These are phyloP conservation scores for Fraxinus quadrangulata DNA, from an alignment of 257 asterid genomes.

Conservation along the genomic window DNA sequence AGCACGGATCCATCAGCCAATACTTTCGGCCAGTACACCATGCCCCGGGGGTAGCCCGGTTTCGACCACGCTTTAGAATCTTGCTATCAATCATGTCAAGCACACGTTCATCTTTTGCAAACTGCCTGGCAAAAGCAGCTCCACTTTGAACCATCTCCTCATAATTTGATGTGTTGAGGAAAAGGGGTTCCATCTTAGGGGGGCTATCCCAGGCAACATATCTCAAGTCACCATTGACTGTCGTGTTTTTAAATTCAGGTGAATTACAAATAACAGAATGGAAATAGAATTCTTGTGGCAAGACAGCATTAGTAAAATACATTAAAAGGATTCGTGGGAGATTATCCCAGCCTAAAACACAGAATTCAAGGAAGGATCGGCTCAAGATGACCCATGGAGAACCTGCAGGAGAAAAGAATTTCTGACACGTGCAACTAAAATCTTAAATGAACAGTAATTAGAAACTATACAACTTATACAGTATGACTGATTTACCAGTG, in stretches of 20 bases:
- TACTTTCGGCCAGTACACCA: slow-evolving; percentile 78
- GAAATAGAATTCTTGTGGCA: slow-evolving; percentile 91
- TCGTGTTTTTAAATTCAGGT: slow-evolving; percentile 71
- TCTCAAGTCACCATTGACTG: slow-evolving; percentile 83
- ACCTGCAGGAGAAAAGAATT: slow-evolving; percentile 49
- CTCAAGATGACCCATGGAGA: slow-evolving; percentile 94
- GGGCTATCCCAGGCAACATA: slow-evolving; percentile 94
- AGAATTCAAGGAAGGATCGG: slow-evolving; percentile 84
- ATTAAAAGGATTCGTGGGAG: slow-evolving; percentile 90
- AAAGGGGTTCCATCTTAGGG: slow-evolving; percentile 92
- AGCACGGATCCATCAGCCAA: slow-evolving; percentile 85
- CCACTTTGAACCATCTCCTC: slow-evolving; percentile 71
- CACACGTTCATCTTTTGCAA: slow-evolving; percentile 55
- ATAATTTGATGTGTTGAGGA: slow-evolving; percentile 62
- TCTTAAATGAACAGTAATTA: background rate
- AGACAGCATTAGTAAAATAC: slow-evolving; percentile 68
- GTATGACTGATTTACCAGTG: slow-evolving; percentile 56
- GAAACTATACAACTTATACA: background rate
- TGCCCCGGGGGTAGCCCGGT: slow-evolving; percentile 83
- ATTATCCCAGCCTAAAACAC: slow-evolving; percentile 93
- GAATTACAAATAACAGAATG: slow-evolving; percentile 88
- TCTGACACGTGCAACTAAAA: slow-evolving; percentile 14
- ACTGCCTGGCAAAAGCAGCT: slow-evolving; percentile 92
- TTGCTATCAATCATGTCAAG: slow-evolving; percentile 75
- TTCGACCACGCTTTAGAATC: slow-evolving; percentile 66